phyloP scores from a whole-genome alignment of 192 early-diverging fungal species.

The Entomortierella lignicola region DNA sequence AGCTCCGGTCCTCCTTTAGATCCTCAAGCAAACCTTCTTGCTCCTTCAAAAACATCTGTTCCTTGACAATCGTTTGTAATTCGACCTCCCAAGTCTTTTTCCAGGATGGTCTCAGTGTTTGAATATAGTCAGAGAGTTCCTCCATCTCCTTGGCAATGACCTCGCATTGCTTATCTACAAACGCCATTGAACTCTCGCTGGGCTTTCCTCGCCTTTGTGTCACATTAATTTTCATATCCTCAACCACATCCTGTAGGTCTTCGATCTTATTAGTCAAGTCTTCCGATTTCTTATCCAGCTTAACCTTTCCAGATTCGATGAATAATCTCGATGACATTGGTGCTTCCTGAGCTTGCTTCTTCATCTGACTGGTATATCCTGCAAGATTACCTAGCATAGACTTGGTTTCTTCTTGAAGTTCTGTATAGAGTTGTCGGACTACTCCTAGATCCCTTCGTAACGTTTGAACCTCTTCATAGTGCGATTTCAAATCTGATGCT shows the following conservation, averaged over 20 bases:
- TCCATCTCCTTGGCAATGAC: slow-evolving; percentile 62
- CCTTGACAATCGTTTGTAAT: slow-evolving; percentile 82
- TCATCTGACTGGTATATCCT: slow-evolving; percentile 50
- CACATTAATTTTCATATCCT: slow-evolving; percentile 80
- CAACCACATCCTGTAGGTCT: slow-evolving; percentile 74
- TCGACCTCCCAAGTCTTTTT: slow-evolving; percentile 89
- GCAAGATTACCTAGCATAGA: slow-evolving; percentile 54
- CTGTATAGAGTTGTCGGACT: slow-evolving; percentile 63
- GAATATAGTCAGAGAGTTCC: slow-evolving; percentile 68
- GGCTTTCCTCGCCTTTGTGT: slow-evolving; percentile 75
- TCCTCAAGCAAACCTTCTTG: slow-evolving; percentile 78
- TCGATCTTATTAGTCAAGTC: slow-evolving; percentile 65
- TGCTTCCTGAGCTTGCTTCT: slow-evolving; percentile 45
- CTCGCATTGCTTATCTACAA: slow-evolving; percentile 63
- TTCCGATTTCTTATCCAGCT: slow-evolving; percentile 65
- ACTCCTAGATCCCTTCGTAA: slow-evolving; percentile 61
- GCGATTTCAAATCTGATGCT: slow-evolving; percentile 43
- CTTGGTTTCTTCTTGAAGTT: slow-evolving; percentile 59
- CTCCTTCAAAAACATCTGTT: slow-evolving; percentile 85
- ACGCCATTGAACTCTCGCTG: slow-evolving; percentile 61
- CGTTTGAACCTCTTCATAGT: slow-evolving; percentile 60
- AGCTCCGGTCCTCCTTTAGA: slow-evolving; percentile 72
- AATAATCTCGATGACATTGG: slow-evolving; percentile 55
- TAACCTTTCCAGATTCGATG: slow-evolving; percentile 70
- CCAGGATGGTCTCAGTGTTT: slow-evolving; percentile 75